A percentile compares a stretch with the other conserved stretches of the same genome.
These are phyloP conservation scores for Colletotrichum filicis DNA, from an alignment of 2,329 filamentous ascomycete species.

Conservation along the genomic window DNA sequence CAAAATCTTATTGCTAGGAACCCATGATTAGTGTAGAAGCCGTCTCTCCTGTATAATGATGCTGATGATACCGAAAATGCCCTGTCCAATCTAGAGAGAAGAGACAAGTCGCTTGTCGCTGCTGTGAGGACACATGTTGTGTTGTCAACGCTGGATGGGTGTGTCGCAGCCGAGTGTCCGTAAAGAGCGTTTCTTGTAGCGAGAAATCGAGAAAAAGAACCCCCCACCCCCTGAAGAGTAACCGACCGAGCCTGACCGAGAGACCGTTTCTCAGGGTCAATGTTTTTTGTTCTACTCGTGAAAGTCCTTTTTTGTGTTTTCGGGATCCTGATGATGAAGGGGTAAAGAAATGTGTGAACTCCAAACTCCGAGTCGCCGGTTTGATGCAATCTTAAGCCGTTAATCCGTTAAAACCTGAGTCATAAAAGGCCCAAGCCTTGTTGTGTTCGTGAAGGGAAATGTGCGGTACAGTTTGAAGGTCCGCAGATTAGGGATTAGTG, in stretches of 20 bases:
- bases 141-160: conserved; percentile 1
- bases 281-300: conserved; percentile 25
- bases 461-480: neutral
- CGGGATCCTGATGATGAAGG: conserved; percentile 13
- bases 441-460: conserved; percentile 25
- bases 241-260: conserved; percentile 22
- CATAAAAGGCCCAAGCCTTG: conserved; percentile 25
- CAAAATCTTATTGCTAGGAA: conserved; percentile 14
- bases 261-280: conserved; percentile 18
- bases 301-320: conserved; percentile 21
- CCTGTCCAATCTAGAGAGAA: conserved; percentile 2
- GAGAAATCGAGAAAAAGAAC: neutral
- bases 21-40: conserved; percentile 29
- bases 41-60: conserved; percentile 14
- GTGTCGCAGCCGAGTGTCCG: neutral
- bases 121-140: conserved; percentile 7
- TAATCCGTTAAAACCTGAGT: conserved; percentile 32
- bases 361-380: conserved; percentile 36
- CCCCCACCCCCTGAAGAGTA: neutral
- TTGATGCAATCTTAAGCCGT: conserved; percentile 37
- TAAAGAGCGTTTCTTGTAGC: neutral
- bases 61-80: conserved; percentile 12
- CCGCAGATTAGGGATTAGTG: conserved; percentile 18
- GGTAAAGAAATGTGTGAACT: conserved; percentile 27
- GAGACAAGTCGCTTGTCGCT: neutral